Evolutionary conservation across 148 eudicot genomes (phyloP).

Genomic region (Fagopyrum homotropicum): DNA sequence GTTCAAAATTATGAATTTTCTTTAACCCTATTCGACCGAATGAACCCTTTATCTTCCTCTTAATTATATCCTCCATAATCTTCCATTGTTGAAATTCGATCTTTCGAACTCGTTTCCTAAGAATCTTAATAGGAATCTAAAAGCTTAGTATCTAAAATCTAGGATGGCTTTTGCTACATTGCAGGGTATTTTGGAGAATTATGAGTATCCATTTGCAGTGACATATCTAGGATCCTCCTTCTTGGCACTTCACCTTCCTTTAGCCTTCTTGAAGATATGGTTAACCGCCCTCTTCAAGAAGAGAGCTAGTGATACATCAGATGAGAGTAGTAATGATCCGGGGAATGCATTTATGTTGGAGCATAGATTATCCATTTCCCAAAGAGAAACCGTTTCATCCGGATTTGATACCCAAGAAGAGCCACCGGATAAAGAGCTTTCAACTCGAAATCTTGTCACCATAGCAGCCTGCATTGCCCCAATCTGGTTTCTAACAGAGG

Average conservation of each 20-base stretch:
- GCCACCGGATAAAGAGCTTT: slow-evolving; percentile 13
- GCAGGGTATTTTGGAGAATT: slow-evolving; percentile 27
- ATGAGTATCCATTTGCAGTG: slow-evolving; percentile 28
- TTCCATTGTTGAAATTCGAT: background rate
- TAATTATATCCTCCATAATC: background rate
- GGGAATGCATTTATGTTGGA: background rate
- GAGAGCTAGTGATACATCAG: slow-evolving; percentile 1
- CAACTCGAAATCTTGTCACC: slow-evolving; percentile 14
- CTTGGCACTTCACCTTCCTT: slow-evolving; percentile 24
- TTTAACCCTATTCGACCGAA: too few relatives aligned
- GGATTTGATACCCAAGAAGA: slow-evolving; percentile 6
- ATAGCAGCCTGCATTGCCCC: slow-evolving; percentile 27
- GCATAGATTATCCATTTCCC: background rate
- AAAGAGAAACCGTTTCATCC: background rate
- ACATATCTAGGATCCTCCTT: slow-evolving; percentile 30
- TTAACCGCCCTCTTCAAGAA: slow-evolving; percentile 11
- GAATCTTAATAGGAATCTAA: too few relatives aligned
- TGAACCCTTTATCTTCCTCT: background rate
- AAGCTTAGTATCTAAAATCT: too few relatives aligned
- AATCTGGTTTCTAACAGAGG: slow-evolving; percentile 30
- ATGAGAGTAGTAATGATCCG: background rate
- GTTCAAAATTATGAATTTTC: too few relatives aligned
- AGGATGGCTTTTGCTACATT: background rate
- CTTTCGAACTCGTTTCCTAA: too few relatives aligned
- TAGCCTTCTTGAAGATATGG: slow-evolving; percentile 25